Conservation (phyloP, 2,329 filamentous ascomycete species). For the Huntiella decipiens region DNA sequence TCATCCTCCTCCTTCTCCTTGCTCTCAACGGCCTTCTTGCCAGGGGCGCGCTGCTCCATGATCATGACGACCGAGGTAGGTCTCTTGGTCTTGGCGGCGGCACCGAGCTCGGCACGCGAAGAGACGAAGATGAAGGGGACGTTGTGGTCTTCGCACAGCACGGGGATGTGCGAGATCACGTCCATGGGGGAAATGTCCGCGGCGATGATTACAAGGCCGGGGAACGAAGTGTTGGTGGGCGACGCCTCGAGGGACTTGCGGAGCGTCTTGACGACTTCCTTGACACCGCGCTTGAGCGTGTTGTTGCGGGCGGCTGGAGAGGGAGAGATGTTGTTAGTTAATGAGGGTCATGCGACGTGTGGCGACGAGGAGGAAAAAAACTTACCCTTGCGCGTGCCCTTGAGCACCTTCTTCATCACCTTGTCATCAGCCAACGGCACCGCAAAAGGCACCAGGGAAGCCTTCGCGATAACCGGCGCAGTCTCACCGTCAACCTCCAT, state of each 20-base stretch:
- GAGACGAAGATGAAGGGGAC: conserved; percentile 92
- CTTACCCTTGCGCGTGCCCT: conserved; percentile 37
- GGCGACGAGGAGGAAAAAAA: neutral
- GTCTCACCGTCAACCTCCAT: conserved; percentile 16
- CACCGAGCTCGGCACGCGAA: conserved; percentile 81
- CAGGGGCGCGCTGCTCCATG: conserved; percentile 34
- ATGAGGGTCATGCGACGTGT: neutral
- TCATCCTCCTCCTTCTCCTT: conserved; percentile 29
- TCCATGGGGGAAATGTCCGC: conserved; percentile 97
- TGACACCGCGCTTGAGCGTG: conserved; percentile 91
- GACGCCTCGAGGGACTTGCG: conserved; percentile 67
- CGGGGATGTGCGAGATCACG: conserved; percentile 93
- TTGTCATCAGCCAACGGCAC: conserved; percentile 66
- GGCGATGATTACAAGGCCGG: conserved; percentile 73
- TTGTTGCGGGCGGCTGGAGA: conserved; percentile 74
- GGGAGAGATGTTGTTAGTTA: conserved; percentile 13
- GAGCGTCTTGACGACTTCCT: conserved; percentile 96
- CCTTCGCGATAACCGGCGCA: conserved; percentile 22
- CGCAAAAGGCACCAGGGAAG: conserved; percentile 65
- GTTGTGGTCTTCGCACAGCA: conserved; percentile 95
- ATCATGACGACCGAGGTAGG: conserved; percentile 94
- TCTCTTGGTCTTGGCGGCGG: conserved; percentile 84
- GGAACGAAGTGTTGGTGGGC: conserved; percentile 42
- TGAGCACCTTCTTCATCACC: conserved; percentile 42
- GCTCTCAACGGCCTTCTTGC: conserved; percentile 26